Evolutionary conservation across 2,329 filamentous ascomycete species (phyloP), one percentile per base, ranked within the genome.

Genomic region (Apiospora rasikravindrae): DNA sequence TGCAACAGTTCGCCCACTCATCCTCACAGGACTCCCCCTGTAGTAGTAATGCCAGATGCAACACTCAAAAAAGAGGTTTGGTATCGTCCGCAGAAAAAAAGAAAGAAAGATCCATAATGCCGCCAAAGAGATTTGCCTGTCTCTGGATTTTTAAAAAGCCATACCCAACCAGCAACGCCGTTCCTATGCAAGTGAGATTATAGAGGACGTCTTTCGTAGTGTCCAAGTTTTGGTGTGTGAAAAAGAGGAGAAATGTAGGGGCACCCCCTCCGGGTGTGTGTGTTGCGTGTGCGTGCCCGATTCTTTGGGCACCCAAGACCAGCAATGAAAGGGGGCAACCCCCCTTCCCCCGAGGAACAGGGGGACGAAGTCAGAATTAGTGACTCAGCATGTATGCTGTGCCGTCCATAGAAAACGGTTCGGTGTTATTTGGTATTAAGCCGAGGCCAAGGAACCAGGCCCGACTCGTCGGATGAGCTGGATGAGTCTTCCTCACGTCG

Each of bases 81-180:
- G 67, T 69, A 69, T 69, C 67, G 67, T 69, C 47, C 67, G 67
- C 67, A 49, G 26, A 69, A 69, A 64, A 19, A n/a, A 37, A 40
- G 40, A 40, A n/a, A 29, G 10, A 64, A 40, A n/a, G 8, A 61
- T 61, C 53, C 57, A 64, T 57, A 19, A 26, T 64, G 57, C 57
- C 57, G 57, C 57, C 57, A 33, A 26, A 64, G 57, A 64, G 33
- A 64, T 22, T 40, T 64, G 22, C 57, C 57, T 19, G 57, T 64
- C 57, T 37, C 57, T 64, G 57, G 19, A 53, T 53, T 61, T 64
- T 64, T 26, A 40, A 64, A n/a, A 40, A 64, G 57, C 33, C 57
- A n/a, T 42, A 64, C 19, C 57, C 33, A 37, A 33, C 57, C 57
- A 64, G 24, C 26, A 64, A 64, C 57, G 57, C 57, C 57, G 33